Evolutionary conservation across 176 grass and related monocot genomes (phyloP).

Genomic region (Carex cristatella): DNA sequence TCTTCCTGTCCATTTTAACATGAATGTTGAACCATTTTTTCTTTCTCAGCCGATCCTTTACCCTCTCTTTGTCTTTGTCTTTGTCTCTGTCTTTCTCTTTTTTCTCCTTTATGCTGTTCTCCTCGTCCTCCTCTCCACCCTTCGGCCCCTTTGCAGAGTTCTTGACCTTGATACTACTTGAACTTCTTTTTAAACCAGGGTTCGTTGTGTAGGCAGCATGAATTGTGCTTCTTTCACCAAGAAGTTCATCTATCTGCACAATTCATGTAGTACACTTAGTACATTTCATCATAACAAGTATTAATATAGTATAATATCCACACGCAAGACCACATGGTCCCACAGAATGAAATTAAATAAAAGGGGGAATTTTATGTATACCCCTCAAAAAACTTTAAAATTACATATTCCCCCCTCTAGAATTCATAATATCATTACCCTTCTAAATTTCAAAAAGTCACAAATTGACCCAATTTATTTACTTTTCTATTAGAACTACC

Average conservation of each 20-base stretch:
- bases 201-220: slow-evolving; percentile 82
- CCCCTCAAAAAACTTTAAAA: no score
- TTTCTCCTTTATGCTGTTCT: slow-evolving; percentile 38
- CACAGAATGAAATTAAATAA: not conserved
- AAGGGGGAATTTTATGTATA: not conserved
- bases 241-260: slow-evolving; percentile 68
- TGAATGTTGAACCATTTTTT: slow-evolving; percentile 89
- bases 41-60: slow-evolving; percentile 42
- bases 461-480: no score
- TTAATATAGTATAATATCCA: not conserved
- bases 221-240: slow-evolving; percentile 73
- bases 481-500: no score
- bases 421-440: no score
- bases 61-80: slow-evolving; percentile 53
- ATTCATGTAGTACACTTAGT: not conserved
- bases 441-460: no score
- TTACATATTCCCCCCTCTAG: no score
- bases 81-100: slow-evolving; percentile 52
- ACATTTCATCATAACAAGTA: not conserved
- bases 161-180: slow-evolving; percentile 55
- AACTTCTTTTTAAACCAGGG: slow-evolving; percentile 57
- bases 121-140: slow-evolving; percentile 32
- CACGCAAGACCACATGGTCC: not conserved
- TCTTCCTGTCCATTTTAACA: slow-evolving; percentile 90
- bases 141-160: slow-evolving; percentile 43